phyloP scores from a whole-genome alignment of 495 filamentous ascomycete genomes.

The Penicillium alfredii region DNA sequence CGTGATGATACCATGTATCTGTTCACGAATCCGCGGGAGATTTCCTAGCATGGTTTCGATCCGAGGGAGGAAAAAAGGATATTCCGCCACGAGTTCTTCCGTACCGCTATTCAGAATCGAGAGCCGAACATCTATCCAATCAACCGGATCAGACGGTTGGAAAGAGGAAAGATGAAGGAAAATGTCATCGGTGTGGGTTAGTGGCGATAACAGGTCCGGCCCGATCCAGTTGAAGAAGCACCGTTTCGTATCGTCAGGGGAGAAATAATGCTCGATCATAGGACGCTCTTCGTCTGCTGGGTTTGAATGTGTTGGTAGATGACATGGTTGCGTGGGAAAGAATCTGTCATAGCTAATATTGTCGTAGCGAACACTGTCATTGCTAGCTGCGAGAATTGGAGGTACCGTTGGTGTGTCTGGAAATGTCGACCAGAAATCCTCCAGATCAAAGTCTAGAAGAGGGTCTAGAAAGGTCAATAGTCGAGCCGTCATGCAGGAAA shows the following conservation, averaged over 20 bases:
- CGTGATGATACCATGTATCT: slow-evolving; percentile 5
- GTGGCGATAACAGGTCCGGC: slow-evolving; percentile 2
- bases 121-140: slow-evolving; percentile 8
- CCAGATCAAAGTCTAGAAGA: too few relatives aligned
- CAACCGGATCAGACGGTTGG: neutral
- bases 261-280: neutral
- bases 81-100: slow-evolving; percentile 2
- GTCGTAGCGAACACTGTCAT: too few relatives aligned
- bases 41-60: slow-evolving; percentile 5
- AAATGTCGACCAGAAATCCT: too few relatives aligned
- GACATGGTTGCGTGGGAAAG: too few relatives aligned
- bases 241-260: neutral
- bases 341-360: too few relatives aligned
- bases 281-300: too few relatives aligned
- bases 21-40: slow-evolving; percentile 1
- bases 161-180: slow-evolving; percentile 7
- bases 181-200: slow-evolving; percentile 2
- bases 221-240: slow-evolving; percentile 6
- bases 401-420: too few relatives aligned
- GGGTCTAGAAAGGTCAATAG: too few relatives aligned
- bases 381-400: too few relatives aligned
- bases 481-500: too few relatives aligned
- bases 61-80: slow-evolving; percentile 8
- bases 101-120: neutral
- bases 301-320: too few relatives aligned